Percentiles rank a stretch among this genome's conserved stretches.
phyloP scores from a whole-genome alignment of 2,329 filamentous ascomycete species.

The Sclerotinia trifoliorum region DNA sequence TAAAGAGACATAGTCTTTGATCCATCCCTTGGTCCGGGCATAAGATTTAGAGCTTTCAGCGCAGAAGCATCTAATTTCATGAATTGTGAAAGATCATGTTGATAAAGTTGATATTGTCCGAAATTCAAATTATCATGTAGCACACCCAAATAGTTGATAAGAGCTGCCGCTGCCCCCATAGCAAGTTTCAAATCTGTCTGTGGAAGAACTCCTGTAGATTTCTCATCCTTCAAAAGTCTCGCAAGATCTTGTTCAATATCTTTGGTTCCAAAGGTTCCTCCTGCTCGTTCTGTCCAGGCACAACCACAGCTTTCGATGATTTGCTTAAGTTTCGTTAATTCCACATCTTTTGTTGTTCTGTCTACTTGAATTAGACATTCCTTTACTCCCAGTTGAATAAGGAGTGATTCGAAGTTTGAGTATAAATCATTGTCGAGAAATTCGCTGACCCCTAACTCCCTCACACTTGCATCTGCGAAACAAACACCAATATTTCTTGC shows the following conservation, averaged over 20 bases:
- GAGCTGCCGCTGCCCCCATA: slow-evolving; percentile 88
- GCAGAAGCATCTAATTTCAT: slow-evolving; percentile 98
- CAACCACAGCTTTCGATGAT: slow-evolving; percentile 93
- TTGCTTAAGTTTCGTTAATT: slow-evolving; percentile 79
- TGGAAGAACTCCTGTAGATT: slow-evolving; percentile 71
- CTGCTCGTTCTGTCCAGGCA: slow-evolving; percentile 77
- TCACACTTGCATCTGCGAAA: slow-evolving; percentile 94
- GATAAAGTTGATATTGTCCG: slow-evolving; percentile 94
- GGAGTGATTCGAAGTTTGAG: slow-evolving; percentile 93
- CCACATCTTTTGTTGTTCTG: slow-evolving; percentile 77
- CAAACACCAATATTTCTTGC: slow-evolving; percentile 88
- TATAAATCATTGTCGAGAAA: slow-evolving; percentile 99
- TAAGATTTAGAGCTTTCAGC: slow-evolving; percentile 89
- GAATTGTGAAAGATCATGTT: slow-evolving; percentile 93
- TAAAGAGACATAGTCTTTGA: slow-evolving; percentile 98
- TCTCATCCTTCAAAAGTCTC: slow-evolving; percentile 82
- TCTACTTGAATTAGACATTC: slow-evolving; percentile 88
- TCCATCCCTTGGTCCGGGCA: slow-evolving; percentile 92
- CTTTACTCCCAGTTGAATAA: slow-evolving; percentile 94
- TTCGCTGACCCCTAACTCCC: slow-evolving; percentile 93
- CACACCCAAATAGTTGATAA: slow-evolving; percentile 92
- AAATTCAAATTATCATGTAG: slow-evolving; percentile 93
- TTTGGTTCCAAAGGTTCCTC: slow-evolving; percentile 75
- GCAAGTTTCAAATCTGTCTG: slow-evolving; percentile 92
- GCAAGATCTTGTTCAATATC: slow-evolving; percentile 96